Evolutionary conservation across 1,139 yeast genomes (phyloP), one percentile per base, ranked within the genome.

Genomic region (Hansenula sp.): DNA sequence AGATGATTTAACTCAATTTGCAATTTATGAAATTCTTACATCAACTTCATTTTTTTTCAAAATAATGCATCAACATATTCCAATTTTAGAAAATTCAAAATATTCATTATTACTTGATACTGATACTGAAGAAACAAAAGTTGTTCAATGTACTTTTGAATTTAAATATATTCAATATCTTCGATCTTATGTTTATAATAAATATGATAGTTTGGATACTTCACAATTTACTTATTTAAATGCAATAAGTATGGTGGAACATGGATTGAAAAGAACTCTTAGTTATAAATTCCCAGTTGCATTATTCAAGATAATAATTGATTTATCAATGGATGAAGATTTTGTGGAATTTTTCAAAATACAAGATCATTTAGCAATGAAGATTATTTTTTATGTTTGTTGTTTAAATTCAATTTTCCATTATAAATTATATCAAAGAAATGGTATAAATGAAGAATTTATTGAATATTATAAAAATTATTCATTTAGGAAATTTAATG

Each of bases 251-350:
- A 43, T 44, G 9, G 26, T 53, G 20, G 52, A 51, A 21, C 19
- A 39, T 2, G 43, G 49, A 1, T 43, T 48, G 36, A 49, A 39
- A 34, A 43, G 46, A 10, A 44, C 52, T 2, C 14, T 42, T 13
- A 32, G 32, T 22, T 29, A 43, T 14, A 50, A 50, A 6, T 51
- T 50, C 32, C 45, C 47, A n/a, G 28, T 49, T 7, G 54, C 56
- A 3, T 38, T 47, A 3, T 44, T 47, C 8, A 42, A 52, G 20
- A 43, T 38, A 1, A 28, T 50, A 3, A 24, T 51, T 21, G 37
- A 37, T 2, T 2, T 52, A 2, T 32, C 51, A 8, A 34, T 32
- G 4, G 37, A 43, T 22, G 6, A 22, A 2, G 39, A 39, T 2
- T 50, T 47, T 29, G 24, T 47, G 0, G 20, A 34, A 4, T 42